Percentiles rank a stretch among this genome's conserved stretches.
These are phyloP conservation scores for Lineolata rhizophorae DNA, from an alignment of 495 filamentous ascomycete species.

Conservation along the genomic window DNA sequence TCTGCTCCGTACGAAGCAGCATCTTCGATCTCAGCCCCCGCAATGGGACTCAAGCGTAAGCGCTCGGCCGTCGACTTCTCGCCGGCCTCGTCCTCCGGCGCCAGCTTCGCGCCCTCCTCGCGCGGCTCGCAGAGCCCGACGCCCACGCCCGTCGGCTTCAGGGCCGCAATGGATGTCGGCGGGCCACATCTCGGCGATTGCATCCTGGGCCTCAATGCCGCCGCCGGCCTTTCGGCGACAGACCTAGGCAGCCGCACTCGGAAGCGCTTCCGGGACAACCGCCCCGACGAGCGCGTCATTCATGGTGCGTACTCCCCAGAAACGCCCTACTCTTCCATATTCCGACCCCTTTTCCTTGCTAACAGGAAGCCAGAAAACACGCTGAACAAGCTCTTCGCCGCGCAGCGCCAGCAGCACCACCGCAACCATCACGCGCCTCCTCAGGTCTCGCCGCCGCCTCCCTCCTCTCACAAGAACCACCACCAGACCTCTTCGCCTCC, in stretches of 20 bases:
- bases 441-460: too few relatives aligned
- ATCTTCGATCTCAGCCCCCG: slow-evolving; percentile 1
- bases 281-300: slow-evolving; percentile 15
- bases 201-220: too few relatives aligned
- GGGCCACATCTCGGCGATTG: too few relatives aligned
- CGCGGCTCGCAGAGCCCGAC: slow-evolving; percentile 8
- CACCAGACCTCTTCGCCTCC: slow-evolving; percentile 4
- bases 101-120: slow-evolving; percentile 9
- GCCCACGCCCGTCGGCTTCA: too few relatives aligned
- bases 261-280: slow-evolving; percentile 17
- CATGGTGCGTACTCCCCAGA: slow-evolving; percentile 12
- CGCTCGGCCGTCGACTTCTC: slow-evolving; percentile 12
- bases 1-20: background rate
- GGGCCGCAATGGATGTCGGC: too few relatives aligned
- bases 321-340: too few relatives aligned
- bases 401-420: slow-evolving; percentile 14
- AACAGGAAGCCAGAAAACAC: slow-evolving; percentile 17
- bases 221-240: too few relatives aligned
- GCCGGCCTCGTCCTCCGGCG: slow-evolving; percentile 11
- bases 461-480: slow-evolving; percentile 3
- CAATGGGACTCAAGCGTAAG: slow-evolving; percentile 20
- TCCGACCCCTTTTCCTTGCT: too few relatives aligned
- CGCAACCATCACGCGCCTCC: too few relatives aligned
- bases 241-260: slow-evolving; percentile 14
- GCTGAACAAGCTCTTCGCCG: slow-evolving; percentile 15